These are phyloP conservation scores for Ogataea nonfermentans DNA, from an alignment of 805 yeast species.

Conservation along the genomic window DNA sequence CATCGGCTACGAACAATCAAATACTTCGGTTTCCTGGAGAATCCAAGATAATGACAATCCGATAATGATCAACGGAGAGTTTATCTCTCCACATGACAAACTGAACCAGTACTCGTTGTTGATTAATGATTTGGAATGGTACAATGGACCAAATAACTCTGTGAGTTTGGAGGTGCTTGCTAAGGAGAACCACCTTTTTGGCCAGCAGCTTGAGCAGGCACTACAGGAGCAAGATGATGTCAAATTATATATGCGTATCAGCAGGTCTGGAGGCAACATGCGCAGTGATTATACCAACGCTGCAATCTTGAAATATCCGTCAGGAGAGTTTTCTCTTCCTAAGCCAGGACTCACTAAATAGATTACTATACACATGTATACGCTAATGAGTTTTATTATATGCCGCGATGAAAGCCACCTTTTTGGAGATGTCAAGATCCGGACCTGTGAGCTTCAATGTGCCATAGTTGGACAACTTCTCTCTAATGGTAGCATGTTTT, in stretches of 20 bases:
- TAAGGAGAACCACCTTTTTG: conserved; percentile 29
- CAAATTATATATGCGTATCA: conserved; percentile 55
- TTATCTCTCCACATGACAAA: conserved; percentile 27
- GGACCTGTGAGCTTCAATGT: conserved; percentile 48
- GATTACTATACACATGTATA: conserved; percentile 3
- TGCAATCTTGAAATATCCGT: conserved; percentile 57
- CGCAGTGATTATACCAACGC: conserved; percentile 68
- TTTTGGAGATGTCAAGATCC: conserved; percentile 41
- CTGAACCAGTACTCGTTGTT: conserved; percentile 60
- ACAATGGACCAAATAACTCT: conserved; percentile 50
- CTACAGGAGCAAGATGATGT: conserved; percentile 33
- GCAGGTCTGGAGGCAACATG: conserved; percentile 33
- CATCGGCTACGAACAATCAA: conserved; percentile 30
- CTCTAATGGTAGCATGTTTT: conserved; percentile 21
- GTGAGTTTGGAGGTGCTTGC: conserved; percentile 42
- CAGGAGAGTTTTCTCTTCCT: conserved; percentile 42
- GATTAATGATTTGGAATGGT: conserved; percentile 77
- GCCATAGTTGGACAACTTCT: conserved; percentile 42
- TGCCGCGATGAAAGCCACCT: conserved; percentile 40
- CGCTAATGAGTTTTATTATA: conserved; percentile 7
- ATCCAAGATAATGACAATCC: conserved; percentile 17
- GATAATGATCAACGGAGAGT: conserved; percentile 26
- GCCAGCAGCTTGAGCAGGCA: conserved; percentile 33
- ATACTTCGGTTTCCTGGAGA: conserved; percentile 41
- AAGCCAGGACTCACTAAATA: conserved; percentile 18